A percentile compares a stretch with the other conserved stretches of the same genome.
These are phyloP conservation scores for Aspergillus fijiensis DNA, from an alignment of 2,329 filamentous ascomycete genomes.

Conservation along the genomic window DNA sequence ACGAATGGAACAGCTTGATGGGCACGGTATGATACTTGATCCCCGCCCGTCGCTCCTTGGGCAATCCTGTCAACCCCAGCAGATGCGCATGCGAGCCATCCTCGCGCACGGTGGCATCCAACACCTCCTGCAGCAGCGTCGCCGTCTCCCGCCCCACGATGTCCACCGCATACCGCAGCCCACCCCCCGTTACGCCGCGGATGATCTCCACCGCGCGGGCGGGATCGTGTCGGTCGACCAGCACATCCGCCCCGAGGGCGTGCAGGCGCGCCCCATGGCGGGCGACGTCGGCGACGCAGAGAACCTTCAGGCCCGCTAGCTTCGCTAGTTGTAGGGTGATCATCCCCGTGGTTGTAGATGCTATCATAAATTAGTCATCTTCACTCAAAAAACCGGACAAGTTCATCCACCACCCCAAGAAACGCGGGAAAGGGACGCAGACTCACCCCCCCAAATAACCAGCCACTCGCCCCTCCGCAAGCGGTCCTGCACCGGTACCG, in stretches of 20 bases:
- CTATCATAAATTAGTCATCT: slow-evolving; percentile 27
- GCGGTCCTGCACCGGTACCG: slow-evolving; percentile 54
- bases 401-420: no score
- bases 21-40: slow-evolving; percentile 65
- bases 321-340: slow-evolving; percentile 67
- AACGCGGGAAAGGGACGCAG: background rate
- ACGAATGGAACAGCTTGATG: slow-evolving; percentile 73
- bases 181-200: slow-evolving; percentile 55
- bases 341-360: slow-evolving; percentile 68
- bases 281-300: slow-evolving; percentile 65
- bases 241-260: slow-evolving; percentile 58
- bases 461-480: slow-evolving; percentile 66
- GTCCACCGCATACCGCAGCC: slow-evolving; percentile 67
- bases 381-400: no score
- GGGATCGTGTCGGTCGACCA: slow-evolving; percentile 68
- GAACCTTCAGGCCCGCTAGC: slow-evolving; percentile 63
- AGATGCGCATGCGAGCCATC: slow-evolving; percentile 53
- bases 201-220: slow-evolving; percentile 66
- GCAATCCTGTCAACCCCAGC: slow-evolving; percentile 66
- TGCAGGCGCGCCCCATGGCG: slow-evolving; percentile 63
- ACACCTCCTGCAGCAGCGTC: slow-evolving; percentile 54
- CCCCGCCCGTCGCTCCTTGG: slow-evolving; percentile 53
- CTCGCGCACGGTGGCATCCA: slow-evolving; percentile 32
- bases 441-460: slow-evolving; percentile 68
- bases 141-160: slow-evolving; percentile 66